Evolutionary conservation across 176 grass and related monocot species (phyloP), one percentile per base, ranked within the genome.

Genomic region (Olyra latifolia): DNA sequence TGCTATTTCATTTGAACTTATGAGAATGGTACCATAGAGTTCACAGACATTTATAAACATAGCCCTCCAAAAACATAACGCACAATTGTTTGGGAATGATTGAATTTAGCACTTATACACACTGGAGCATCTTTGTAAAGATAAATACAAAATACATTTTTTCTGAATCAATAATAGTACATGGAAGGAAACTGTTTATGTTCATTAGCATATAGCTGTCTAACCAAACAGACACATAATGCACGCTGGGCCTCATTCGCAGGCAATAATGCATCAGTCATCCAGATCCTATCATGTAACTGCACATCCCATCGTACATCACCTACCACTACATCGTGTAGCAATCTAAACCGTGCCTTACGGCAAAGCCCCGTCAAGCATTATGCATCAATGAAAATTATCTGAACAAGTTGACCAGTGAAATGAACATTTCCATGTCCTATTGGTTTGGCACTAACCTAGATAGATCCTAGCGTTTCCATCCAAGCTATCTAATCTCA

Each of bases 401-500:
- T 61, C 54, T 61, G 7, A 23, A 71, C 8, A 35, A 11, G 17
- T 24, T 10, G 25, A 71, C 4, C 54, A 59, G 49, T 68, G 2
- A 82, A 47, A 42, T 54, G 46, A 15, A 25, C 32, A 67, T 55
- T 66, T 41, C 13, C 43, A 62, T 10, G 13, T 23, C 12, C 22
- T 27, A 22, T 72, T 38, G 14, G 28, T 48, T 11, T 3, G 44
- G 20, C 44, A 47, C 4, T 74, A 74, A 25, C 22, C 22, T 28
- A 55, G 15, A 53, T 64, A 55, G 22, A 53, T 64, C 41, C 32
- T 41, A 73, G 20, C 8, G 15, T 8, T 53, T 9, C 20, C 27
- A 64, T 82, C 44, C 42, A 62, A 27, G 20, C 10, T 15, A 80
- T 58, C 78, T 35, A 58, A 80, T 55, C 24, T 15, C 66, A 29